Base-by-base conservation (phyloP, 2,329 filamentous ascomycete species). In the Fusarium napiforme region DNA sequence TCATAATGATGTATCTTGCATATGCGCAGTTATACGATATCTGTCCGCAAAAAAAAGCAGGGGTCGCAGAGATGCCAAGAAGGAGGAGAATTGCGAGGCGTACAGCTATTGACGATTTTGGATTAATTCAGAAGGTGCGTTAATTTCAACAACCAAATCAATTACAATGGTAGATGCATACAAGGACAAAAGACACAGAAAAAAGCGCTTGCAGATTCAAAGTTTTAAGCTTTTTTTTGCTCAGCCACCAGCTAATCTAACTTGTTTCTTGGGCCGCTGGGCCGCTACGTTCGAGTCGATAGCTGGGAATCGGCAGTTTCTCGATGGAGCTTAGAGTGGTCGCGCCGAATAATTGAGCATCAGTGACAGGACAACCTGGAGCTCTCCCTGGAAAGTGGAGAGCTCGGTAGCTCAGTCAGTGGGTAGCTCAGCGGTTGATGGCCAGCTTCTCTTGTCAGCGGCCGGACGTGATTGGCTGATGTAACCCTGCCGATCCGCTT, bases 171-270 rank as follows among this genome's bases (percentile, higher is more conserved):
- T 28, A 34, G 30, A 45, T 5, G 37, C 28, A 30, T 30, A 30
- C 30, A 30, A 30, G 30, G 11, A 47, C 45, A 47, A 47, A 47
- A 45, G 43, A 45, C 18, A 19, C 4, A 32, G 32, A 26, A 12
- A 19, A 40, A 43, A 23, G 45, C 39, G 45, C 65, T 53, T 46
- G 46, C 23, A 55, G 30, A 26, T 63, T 68, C 64, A 68, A 56
- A 65, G 67, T 71, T 71, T 71, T 71, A 71, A 71, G 61, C 60
- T 71, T 71, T 69, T 40, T 43, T 64, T 60, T 47, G 55, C 68
- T 63, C 47, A 71, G 67, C 69, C 69, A 67, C 47, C 46, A 40
- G 37, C 40, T 49, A 55, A 28, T 60, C 46, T 32, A 67, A 46
- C 34, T n/a, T 67, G 64, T 67, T 60, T 64, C 39, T 53, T 42